Base-by-base conservation (phyloP, 108 stramenopile species). In the Discostella pseudostelligera region DNA sequence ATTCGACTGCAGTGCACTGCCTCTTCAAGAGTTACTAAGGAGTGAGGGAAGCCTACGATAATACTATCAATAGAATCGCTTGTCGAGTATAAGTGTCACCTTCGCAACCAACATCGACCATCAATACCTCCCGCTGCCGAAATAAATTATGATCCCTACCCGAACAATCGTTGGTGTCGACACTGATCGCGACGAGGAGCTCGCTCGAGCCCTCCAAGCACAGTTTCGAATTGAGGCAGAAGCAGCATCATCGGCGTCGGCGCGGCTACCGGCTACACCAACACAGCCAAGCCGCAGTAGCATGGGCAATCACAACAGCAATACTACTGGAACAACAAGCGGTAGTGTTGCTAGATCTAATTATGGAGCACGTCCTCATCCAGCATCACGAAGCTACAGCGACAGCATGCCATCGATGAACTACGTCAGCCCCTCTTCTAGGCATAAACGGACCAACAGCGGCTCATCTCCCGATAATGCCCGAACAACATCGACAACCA, bases 161-260 rank as follows among this genome's bases (percentile, higher is more conserved):
- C n/a, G n/a, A n/a, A n/a, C n/a, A n/a, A n/a, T n/a, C n/a, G 17
- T 48, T 8, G 17, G 7, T 24, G 47, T 54, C 8, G 50, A 51
- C 25, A 35, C 14, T 26, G 55, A 56, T 4, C 35, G 35, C 36
- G 60, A 61, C 19, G 60, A 14, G 45, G 60, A 61, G 60, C 8
- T 49, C 44, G 60, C 60, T 11, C 44, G 60, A 17, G 26, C 47
- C 25, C 43, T 24, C 0, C 60, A 61, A 8, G 43, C 3, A 13
- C 58, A 37, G 13, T 39, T 26, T 14, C 50, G 16, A 16, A 35
- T 11, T 16, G 53, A 54, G 42, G 42, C 42, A 8, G 14, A 12
- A 43, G 42, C 42, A 8, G 14, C 4, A 43, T 16, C 42, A n/a
- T 43, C 42, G 42, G 42, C 42, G 37, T 5, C 37, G 4, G 42